These are phyloP conservation scores for Leccinum fuscescens DNA, from an alignment of 1,284 basidiomycete species.

Conservation along the genomic window DNA sequence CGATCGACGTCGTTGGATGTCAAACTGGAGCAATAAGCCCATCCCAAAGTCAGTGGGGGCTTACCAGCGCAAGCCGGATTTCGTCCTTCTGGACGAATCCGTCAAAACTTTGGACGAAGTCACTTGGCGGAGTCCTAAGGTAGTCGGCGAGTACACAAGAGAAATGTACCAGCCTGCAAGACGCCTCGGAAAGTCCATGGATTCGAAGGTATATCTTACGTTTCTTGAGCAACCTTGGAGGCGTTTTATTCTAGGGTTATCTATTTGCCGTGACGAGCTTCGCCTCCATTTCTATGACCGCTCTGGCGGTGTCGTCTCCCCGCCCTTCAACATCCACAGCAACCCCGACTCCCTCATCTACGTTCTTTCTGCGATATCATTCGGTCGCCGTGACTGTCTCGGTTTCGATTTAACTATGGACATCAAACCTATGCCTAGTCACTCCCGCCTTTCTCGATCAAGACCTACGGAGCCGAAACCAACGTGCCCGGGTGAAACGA, in stretches of 20 bases:
- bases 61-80: not conserved
- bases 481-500: not conserved
- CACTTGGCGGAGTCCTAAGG: not conserved
- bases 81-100: not conserved
- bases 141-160: not conserved
- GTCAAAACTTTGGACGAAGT: not conserved
- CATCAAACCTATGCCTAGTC: not conserved
- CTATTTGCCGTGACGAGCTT: not conserved
- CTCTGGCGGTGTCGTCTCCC: not conserved
- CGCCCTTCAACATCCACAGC: not conserved
- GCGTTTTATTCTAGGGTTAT: not conserved
- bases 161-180: not conserved
- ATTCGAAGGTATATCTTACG: not conserved
- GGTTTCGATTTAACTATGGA: not conserved
- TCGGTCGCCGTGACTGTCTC: not conserved
- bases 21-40: not conserved
- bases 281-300: not conserved
- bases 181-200: not conserved
- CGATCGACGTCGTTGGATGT: not conserved
- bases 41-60: not conserved
- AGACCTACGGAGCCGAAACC: too few relatives aligned
- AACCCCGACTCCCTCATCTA: not conserved
- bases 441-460: not conserved
- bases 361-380: not conserved
- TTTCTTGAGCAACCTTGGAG: not conserved